Evolutionary conservation across 208 protist species (phyloP).

Genomic region (Leishmania gerbilli): DNA sequence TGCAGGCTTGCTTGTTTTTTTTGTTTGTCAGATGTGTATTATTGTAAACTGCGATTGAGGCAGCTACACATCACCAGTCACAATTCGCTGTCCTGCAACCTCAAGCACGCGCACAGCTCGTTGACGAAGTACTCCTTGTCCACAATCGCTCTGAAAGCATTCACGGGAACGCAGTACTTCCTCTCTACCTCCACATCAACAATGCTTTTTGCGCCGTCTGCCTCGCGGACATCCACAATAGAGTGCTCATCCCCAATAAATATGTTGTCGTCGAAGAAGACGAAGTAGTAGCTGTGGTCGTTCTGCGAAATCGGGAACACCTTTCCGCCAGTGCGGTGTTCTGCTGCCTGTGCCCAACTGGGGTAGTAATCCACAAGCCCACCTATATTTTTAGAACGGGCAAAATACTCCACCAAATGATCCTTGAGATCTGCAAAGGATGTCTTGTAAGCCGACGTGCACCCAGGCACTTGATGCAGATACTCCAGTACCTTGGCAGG

Average conservation of each 20-base stretch:
- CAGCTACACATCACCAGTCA: neutral
- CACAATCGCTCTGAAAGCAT: constrained; percentile 83
- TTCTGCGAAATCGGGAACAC: constrained; percentile 67
- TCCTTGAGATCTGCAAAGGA: constrained; percentile 54
- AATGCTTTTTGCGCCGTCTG: constrained; percentile 41
- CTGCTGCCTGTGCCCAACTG: constrained; percentile 78
- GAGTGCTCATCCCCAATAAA: constrained; percentile 79
- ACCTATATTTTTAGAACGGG: constrained; percentile 57
- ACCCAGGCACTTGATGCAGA: constrained; percentile 50
- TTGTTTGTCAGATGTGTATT: neutral
- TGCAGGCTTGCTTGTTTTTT: constrained; percentile 4
- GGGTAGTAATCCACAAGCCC: constrained; percentile 92
- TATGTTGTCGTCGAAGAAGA: constrained; percentile 94
- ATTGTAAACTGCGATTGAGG: neutral
- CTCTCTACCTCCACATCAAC: constrained; percentile 45
- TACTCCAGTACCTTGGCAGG: constrained; percentile 28
- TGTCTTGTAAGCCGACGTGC: constrained; percentile 41
- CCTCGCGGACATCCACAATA: constrained; percentile 86
- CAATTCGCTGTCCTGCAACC: constrained; percentile 36
- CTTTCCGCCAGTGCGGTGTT: constrained; percentile 79
- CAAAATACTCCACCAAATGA: constrained; percentile 58
- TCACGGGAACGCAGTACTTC: constrained; percentile 79
- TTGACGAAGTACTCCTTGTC: constrained; percentile 86
- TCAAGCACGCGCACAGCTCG: constrained; percentile 45
- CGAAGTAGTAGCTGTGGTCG: constrained; percentile 42